A percentile compares a stretch with the other conserved stretches of the same genome.
Evolutionary conservation across 257 asterid genomes (phyloP).

Genomic region (Prunella vulgaris): DNA sequence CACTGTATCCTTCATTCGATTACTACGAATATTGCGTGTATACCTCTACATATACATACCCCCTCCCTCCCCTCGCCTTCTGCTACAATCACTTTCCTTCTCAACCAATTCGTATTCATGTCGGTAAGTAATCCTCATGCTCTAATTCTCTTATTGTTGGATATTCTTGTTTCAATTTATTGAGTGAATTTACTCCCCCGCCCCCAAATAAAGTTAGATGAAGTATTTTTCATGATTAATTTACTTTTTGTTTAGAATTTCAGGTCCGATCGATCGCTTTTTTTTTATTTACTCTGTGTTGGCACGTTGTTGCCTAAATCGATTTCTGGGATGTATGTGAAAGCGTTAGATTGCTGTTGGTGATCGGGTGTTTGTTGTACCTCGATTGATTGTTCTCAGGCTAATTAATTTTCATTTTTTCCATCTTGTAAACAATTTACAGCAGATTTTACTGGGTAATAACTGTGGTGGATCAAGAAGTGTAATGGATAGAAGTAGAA

Average conservation of each 20-base stretch:
- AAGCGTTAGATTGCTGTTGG: not conserved
- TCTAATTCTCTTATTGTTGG: not conserved
- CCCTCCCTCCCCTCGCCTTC: not conserved
- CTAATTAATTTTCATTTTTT: not conserved
- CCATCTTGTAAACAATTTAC: not conserved
- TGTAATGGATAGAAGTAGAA: not conserved
- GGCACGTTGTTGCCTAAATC: not conserved
- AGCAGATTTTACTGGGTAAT: not conserved
- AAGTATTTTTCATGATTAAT: not conserved
- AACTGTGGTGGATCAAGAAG: not conserved
- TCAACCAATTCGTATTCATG: conserved; percentile 38
- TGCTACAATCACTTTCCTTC: not conserved
- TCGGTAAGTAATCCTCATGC: conserved; percentile 48
- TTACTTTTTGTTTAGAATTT: conserved; percentile 7
- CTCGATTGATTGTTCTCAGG: conserved; percentile 10
- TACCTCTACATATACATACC: not conserved
- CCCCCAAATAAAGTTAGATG: not conserved
- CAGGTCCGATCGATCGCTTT: conserved; percentile 13
- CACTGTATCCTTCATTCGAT: not conserved
- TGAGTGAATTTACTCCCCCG: not conserved
- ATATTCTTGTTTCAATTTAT: conserved; percentile 11
- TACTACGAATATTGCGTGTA: not conserved
- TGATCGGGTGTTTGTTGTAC: conserved; percentile 14
- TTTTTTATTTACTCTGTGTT: not conserved
- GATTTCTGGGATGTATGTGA: not conserved